Conservation (phyloP, 2,329 filamentous ascomycete genomes). For the Alternaria sp. region DNA sequence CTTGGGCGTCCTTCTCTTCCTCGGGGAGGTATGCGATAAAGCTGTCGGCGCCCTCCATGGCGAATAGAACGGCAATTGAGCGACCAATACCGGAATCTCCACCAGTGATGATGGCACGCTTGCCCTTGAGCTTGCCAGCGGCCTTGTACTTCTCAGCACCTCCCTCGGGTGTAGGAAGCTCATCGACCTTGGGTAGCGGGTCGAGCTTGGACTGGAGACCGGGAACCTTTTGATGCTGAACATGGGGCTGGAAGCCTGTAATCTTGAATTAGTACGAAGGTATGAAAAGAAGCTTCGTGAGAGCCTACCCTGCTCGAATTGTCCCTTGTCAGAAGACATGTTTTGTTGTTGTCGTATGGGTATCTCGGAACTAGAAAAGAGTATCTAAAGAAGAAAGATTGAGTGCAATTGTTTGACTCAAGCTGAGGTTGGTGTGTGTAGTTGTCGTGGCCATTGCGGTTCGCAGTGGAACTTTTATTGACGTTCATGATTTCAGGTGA, state of each 20-base stretch:
- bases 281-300: background rate
- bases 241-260: constrained; percentile 59
- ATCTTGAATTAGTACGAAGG: constrained; percentile 8
- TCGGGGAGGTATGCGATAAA: constrained; percentile 77
- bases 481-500: constrained; percentile 32
- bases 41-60: constrained; percentile 79
- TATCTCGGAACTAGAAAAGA: background rate
- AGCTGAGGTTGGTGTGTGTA: constrained; percentile 6
- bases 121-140: constrained; percentile 77
- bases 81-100: constrained; percentile 83
- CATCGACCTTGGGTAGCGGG: constrained; percentile 67
- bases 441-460: background rate
- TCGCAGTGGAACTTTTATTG: constrained; percentile 25
- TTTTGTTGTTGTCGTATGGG: constrained; percentile 56
- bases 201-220: constrained; percentile 66
- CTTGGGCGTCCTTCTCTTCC: constrained; percentile 77
- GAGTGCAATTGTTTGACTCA: background rate
- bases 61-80: constrained; percentile 77
- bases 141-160: constrained; percentile 75
- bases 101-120: constrained; percentile 80
- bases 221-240: constrained; percentile 61
- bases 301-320: constrained; percentile 48
- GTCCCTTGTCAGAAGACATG: constrained; percentile 45
- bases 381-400: background rate
- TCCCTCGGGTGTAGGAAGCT: constrained; percentile 73